Evolutionary conservation across 208 protist genomes (phyloP), one percentile per base, ranked within the genome.

Genomic region (Giardia duodenalis): DNA sequence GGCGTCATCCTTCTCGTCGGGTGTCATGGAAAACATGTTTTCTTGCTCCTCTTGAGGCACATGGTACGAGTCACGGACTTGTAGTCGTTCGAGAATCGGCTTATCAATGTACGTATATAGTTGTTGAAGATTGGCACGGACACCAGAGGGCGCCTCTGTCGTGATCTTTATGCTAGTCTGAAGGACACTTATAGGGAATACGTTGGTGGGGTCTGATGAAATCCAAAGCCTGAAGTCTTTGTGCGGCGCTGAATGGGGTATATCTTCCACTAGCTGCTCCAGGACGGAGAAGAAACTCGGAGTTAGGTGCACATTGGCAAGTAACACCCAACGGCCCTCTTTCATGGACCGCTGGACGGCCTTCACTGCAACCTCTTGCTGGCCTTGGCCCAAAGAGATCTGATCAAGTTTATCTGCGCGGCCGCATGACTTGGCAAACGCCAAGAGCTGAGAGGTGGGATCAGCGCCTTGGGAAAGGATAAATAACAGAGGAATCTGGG

Each of bases 201-300:
- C 95, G 44, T 97, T 97, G 57, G 97, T 97, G 10, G 98, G 98
- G 47, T 97, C 96, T 30, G 97, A 98, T 90, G 97, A 98, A n/a
- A 99, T 96, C 98, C 98, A 99, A 44, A 99, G 96, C 42, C 98
- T 95, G 95, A 99, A 99, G 87, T 97, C 95, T n/a, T 95, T 92
- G 94, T 99, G 97, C 43, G 97, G 97, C 90, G 96, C 95, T 89
- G 96, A 95, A 67, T 96, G 94, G 43, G 93, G 94, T 42, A 98
- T 94, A 46, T 96, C 95, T 67, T 98, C 97, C 92, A 99, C 97
- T 88, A 98, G 96, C 94, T 98, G 97, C 95, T 99, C 98, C 67
- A 99, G 94, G 92, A 97, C 96, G 44, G 96, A 93, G 89, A 99
- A 98, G 97, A 98, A 99, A 42, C 94, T 95, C n/a, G 97, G 96